Evolutionary conservation across 2,329 filamentous ascomycete genomes (phyloP), one percentile per base, ranked within the genome.

Genomic region (Sarocladium kiliense): DNA sequence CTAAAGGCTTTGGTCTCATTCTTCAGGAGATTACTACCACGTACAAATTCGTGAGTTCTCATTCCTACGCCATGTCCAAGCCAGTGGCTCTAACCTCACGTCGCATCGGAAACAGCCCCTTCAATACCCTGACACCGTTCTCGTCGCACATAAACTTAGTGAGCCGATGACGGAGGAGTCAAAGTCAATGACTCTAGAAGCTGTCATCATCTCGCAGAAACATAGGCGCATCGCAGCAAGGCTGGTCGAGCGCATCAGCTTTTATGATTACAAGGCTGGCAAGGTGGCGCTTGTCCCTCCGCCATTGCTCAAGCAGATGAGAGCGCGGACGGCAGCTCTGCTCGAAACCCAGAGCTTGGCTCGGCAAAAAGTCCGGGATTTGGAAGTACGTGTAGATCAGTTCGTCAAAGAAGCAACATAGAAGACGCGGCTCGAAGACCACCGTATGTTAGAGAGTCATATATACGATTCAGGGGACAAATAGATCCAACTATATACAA

Each of bases 71-170:
- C 34, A 47, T 1, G 12, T 7, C 39, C 25, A 3, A 6, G 14
- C 51, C n/a, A 42, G 10, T 23, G 11, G 7, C 21, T 18, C 3
- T 44, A 21, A 7, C 21, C 41, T 39, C 7, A 39, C 36, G 6
- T 44, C 19, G 9, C 7, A 44, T 3, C 23, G 16, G 3, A 25
- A 56, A 47, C 60, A 91, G 88, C 90, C 91, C 16, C 87, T 96
- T 82, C 86, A 79, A 32, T 95, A 83, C 69, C 91, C 91, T 0
- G 91, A 96, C 68, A 80, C 81, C 50, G 83, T 96, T 58, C 91
- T 88, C 0, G 89, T 94, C 19, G 87, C 93, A 63, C 91, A 96
- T 72, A 92, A 87, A 67, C 79, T 96, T 12, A 72, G 78, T 2
- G 68, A 71, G 23, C 69, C 77, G 56, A 86, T 84, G 2, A 57